These are phyloP conservation scores for Gynandropsis gynandra DNA, from an alignment of 345 rosid genomes.

Conservation along the genomic window DNA sequence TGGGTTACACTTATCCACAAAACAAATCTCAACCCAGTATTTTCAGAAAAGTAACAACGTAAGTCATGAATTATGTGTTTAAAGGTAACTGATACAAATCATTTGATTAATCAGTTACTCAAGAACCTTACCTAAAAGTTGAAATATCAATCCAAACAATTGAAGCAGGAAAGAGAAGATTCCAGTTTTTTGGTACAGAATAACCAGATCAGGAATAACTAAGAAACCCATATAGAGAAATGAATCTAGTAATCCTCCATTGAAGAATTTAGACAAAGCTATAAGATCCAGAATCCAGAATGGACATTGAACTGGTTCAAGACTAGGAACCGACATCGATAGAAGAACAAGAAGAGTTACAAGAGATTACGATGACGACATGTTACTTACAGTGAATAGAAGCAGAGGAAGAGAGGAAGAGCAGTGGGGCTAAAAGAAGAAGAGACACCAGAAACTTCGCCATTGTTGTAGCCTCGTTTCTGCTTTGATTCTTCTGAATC, in stretches of 20 bases:
- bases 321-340: too few species aligned
- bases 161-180: too few species aligned
- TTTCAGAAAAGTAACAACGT: too few species aligned
- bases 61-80: too few species aligned
- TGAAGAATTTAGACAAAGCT: background rate
- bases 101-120: too few species aligned
- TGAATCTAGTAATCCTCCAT: background rate
- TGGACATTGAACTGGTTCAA: too few species aligned
- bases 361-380: background rate
- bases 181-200: too few species aligned
- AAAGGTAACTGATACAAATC: too few species aligned
- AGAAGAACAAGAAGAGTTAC: background rate
- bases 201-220: conserved; percentile 3
- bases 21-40: too few species aligned
- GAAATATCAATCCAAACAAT: too few species aligned
- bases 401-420: conserved; percentile 34
- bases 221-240: background rate
- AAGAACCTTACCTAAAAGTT: too few species aligned
- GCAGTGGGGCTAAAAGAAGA: conserved; percentile 22
- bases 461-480: background rate
- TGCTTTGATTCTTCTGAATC: background rate
- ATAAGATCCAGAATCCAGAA: background rate
- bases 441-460: conserved; percentile 22
- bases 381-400: conserved; percentile 29
- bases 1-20: too few species aligned